Base-by-base conservation (phyloP, 495 filamentous ascomycete genomes). In the Astrothelium macrocarpum region DNA sequence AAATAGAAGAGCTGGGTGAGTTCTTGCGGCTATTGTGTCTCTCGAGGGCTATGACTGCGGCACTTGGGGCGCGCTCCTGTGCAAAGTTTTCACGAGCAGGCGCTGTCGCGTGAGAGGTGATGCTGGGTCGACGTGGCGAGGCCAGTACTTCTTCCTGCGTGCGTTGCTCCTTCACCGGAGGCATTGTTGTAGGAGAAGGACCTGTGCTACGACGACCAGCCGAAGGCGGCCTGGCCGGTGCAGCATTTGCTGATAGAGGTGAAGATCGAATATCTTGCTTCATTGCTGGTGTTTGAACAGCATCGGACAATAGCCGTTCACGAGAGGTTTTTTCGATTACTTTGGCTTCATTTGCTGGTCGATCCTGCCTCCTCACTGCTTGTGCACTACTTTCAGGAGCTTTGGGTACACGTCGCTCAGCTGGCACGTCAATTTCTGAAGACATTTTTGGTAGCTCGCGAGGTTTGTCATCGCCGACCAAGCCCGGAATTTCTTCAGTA, bases 401-500 rank as follows among this genome's bases (percentile, higher is more conserved):
- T 25, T 56, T 56, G 9, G 26, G 49, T 20, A 25, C 49, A 56
- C 49, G 49, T 28, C 49, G 49, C 10, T 56, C 49, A 9, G 49
- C 29, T 16, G 25, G 49, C 11, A 16, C 23, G 12, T 56, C 49
- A 56, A 56, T 3, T 25, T 56, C 49, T 9, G 23, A 3, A 20
- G 49, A 56, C 23, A 26, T 28, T 16, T 56, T 56, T 26, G 49
- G 23, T 16, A 56, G 5, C 16, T 78, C 70, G 62, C 72, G 74
- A 23, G 85, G 82, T 39, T 81, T 64, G 72, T 95, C 91, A 65
- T 95, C 90, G 26, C 82, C 86, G 14, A 90, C 82, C 28, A 96
- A 77, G 14, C 87, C 90, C 2, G 94, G 94, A 66, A 97, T 97
- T 1, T 85, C 82, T 36, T 84, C 85, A 26, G 81, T 84, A 60